Base-by-base conservation (phyloP, 192 early-diverging fungal species). In the Coemansia sp. region DNA sequence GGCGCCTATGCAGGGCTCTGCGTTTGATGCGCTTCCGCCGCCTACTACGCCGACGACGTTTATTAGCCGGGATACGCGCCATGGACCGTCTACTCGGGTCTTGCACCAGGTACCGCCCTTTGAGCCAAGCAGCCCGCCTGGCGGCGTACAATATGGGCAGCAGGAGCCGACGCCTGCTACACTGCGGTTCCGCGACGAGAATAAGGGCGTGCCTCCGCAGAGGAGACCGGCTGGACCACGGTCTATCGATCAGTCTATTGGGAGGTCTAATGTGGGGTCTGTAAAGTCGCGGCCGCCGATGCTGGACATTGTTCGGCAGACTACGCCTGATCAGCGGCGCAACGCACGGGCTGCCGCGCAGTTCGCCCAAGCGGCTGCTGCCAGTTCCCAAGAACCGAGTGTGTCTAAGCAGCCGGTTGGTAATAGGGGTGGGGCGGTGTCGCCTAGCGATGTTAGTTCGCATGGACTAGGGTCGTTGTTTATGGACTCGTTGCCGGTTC, bases 31-130 rank as follows among this genome's bases (percentile, higher is more conserved):
- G 42, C 59, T 67, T 37, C 72, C 61, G 50, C 74, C 74, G 46
- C 80, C 80, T 0, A 82, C 80, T 14, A 82, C 80, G 62, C 80
- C 80, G 6, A 77, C 69, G 1, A 82, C 80, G 42, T 69, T 82
- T 36, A 62, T 82, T 0, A 67, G 53, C 32, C 66, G 80, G 42
- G 80, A 82, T 41, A 74, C 69, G 15, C 48, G 27, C 11, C 80
- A 72, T 36, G 25, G 75, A 1, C 80, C 80, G 17, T 17, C 69
- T 34, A 39, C 66, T 2, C 68, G 80, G 1, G 72, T 74, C 10
- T 69, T 74, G 63, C 75, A 65, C 34, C 68, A 60, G 11, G 72
- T 82, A 25, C 65, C 74, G 67, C 71, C 75, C 29, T 65, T 77
- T 23, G 66, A 66, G 34, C 36, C 25, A 9, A 32, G 45, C n/a